phyloP scores from a whole-genome alignment of 768 basidiomycete species.

The Kwoniella heveanensis region DNA sequence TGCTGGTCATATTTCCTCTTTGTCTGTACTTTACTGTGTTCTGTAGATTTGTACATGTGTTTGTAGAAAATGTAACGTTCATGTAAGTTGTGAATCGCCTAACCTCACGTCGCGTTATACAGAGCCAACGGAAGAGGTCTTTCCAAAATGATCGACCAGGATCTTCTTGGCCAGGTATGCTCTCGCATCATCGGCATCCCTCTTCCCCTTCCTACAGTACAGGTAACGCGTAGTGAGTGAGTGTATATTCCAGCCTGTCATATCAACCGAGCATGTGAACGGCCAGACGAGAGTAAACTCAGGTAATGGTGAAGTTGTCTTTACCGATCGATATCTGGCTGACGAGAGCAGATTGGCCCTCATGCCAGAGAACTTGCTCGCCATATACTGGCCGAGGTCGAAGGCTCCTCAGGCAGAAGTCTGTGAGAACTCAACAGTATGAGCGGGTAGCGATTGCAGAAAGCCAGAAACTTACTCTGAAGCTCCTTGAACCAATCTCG shows the following conservation, averaged over 20 bases:
- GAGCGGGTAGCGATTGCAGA: not conserved
- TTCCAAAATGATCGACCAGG: conserved; percentile 23
- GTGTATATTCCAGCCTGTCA: too few relatives aligned
- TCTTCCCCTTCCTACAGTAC: conserved; percentile 1
- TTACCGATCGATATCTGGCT: conserved; percentile 11
- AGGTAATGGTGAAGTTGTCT: conserved; percentile 10
- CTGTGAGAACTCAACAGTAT: not conserved
- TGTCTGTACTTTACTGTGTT: too few relatives aligned
- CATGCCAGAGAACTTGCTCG: conserved; percentile 3
- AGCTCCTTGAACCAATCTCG: not conserved
- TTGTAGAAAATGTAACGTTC: too few relatives aligned
- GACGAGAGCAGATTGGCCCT: conserved; percentile 7
- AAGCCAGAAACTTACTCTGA: not conserved
- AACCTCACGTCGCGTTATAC: too few relatives aligned
- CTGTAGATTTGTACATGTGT: too few relatives aligned
- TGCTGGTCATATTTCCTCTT: too few relatives aligned
- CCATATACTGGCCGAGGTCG: not conserved
- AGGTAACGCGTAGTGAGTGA: not conserved
- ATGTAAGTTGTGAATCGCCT: too few relatives aligned
- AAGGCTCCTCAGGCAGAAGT: not conserved
- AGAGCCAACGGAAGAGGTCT: not conserved
- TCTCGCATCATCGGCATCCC: conserved; percentile 12
- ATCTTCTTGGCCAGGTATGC: conserved; percentile 30
- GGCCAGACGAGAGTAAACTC: not conserved
- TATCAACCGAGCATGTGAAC: not conserved